phyloP scores from a whole-genome alignment of 345 rosid species.

The Melastoma malabathricum region DNA sequence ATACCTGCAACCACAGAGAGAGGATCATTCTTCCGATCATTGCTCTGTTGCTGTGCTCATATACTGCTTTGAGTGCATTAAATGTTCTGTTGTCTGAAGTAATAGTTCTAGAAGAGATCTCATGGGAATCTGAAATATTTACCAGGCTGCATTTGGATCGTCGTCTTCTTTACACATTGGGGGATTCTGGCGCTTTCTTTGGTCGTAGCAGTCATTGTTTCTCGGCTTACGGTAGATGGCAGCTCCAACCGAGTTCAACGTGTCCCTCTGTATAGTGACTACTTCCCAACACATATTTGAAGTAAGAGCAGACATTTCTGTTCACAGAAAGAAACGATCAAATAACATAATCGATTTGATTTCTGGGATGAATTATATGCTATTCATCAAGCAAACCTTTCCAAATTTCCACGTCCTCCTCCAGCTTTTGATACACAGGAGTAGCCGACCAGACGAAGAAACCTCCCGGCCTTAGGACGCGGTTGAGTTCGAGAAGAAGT shows the following conservation, averaged over 20 bases:
- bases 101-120: too few species aligned
- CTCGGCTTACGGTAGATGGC: conserved; percentile 72
- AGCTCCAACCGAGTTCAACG: conserved; percentile 56
- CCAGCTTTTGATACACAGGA: conserved; percentile 68
- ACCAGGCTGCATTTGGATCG: conserved; percentile 91
- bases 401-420: conserved; percentile 78
- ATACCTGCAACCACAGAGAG: conserved; percentile 32
- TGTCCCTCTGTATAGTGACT: conserved; percentile 65
- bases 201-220: conserved; percentile 65
- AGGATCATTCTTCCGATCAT: background rate
- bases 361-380: background rate
- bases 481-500: conserved; percentile 76
- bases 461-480: conserved; percentile 83
- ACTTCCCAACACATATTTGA: conserved; percentile 81
- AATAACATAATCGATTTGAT: background rate
- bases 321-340: conserved; percentile 1
- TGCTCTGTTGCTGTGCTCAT: background rate
- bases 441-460: conserved; percentile 94
- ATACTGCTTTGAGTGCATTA: too few species aligned
- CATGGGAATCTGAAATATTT: background rate
- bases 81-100: too few species aligned
- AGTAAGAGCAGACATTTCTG: conserved; percentile 72
- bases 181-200: conserved; percentile 45
- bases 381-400: conserved; percentile 26
- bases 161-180: conserved; percentile 65